phyloP scores from a whole-genome alignment of 139 green algal genomes.

The Yamagishiella unicocca region DNA sequence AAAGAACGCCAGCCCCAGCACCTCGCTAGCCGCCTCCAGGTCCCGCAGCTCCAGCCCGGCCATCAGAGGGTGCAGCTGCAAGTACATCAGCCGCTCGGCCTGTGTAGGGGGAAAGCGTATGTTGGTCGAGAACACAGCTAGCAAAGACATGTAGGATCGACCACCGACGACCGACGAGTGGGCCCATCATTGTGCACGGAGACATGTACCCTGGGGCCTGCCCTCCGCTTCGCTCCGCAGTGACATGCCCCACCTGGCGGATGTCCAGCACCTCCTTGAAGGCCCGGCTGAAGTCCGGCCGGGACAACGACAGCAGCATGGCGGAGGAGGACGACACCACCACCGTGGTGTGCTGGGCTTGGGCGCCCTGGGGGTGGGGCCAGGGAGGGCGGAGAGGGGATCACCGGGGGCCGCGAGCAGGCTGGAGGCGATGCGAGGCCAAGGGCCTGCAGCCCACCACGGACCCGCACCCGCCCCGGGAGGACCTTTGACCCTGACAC shows the following conservation, averaged over 20 bases:
- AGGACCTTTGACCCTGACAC: too few relatives aligned
- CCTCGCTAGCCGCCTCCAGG: constrained; percentile 37
- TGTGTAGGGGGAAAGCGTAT: neutral
- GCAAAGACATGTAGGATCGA: too few relatives aligned
- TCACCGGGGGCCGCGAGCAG: neutral
- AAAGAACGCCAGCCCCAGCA: constrained; percentile 44
- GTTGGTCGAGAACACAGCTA: too few relatives aligned
- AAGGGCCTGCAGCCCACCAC: too few relatives aligned
- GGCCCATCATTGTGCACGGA: too few relatives aligned
- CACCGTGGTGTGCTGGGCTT: constrained; percentile 38
- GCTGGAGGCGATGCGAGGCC: too few relatives aligned
- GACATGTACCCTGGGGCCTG: too few relatives aligned
- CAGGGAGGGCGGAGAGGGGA: neutral
- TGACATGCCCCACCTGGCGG: constrained; percentile 34
- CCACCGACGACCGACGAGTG: too few relatives aligned
- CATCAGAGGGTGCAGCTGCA: constrained; percentile 38
- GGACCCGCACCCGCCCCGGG: too few relatives aligned
- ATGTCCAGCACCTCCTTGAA: constrained; percentile 53
- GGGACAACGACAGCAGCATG: constrained; percentile 46
- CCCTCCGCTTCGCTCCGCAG: too few relatives aligned
- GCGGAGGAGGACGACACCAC: constrained; percentile 19
- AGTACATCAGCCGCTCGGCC: constrained; percentile 39
- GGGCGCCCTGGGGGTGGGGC: neutral
- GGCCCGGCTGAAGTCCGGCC: constrained; percentile 30
- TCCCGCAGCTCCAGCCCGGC: neutral